Conservation (phyloP, 106 monocot species). For the Dendrobium huoshanense region DNA sequence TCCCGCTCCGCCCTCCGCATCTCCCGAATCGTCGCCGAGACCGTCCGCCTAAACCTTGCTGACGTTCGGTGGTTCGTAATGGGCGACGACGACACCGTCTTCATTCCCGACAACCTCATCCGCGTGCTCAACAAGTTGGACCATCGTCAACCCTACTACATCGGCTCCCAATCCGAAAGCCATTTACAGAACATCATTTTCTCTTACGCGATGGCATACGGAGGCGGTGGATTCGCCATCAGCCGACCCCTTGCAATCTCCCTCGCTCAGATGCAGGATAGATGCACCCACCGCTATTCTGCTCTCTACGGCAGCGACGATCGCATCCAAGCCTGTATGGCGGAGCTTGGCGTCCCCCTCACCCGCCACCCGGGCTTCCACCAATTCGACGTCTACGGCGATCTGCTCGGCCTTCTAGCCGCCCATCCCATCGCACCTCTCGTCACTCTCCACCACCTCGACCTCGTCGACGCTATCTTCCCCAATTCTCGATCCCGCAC, state of each 20-base stretch:
- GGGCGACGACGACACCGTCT: conserved; percentile 79
- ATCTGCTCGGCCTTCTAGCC: conserved; percentile 74
- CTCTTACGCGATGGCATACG: conserved; percentile 67
- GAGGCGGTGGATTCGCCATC: conserved; percentile 69
- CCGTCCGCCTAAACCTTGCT: neutral
- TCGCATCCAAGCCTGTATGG: conserved; percentile 72
- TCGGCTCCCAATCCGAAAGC: conserved; percentile 52
- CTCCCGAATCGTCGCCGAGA: conserved; percentile 73
- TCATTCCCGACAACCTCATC: conserved; percentile 1
- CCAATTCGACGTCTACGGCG: conserved; percentile 86
- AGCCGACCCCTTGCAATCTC: conserved; percentile 40
- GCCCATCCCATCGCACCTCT: conserved; percentile 79
- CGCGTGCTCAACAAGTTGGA: conserved; percentile 25
- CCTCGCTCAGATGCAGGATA: conserved; percentile 43
- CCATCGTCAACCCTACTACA: conserved; percentile 54
- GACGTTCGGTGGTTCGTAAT: conserved; percentile 3
- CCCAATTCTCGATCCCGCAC: conserved; percentile 27
- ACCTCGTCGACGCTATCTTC: conserved; percentile 71
- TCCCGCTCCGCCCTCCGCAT: conserved; percentile 17
- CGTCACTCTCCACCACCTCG: conserved; percentile 80
- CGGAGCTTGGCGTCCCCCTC: conserved; percentile 61
- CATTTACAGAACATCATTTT: conserved; percentile 59
- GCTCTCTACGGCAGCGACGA: conserved; percentile 67
- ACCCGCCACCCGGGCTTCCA: conserved; percentile 62
- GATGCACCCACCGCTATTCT: conserved; percentile 50